phyloP scores from a whole-genome alignment of 176 grass and related monocot genomes.

The Phoenix roebelenii region DNA sequence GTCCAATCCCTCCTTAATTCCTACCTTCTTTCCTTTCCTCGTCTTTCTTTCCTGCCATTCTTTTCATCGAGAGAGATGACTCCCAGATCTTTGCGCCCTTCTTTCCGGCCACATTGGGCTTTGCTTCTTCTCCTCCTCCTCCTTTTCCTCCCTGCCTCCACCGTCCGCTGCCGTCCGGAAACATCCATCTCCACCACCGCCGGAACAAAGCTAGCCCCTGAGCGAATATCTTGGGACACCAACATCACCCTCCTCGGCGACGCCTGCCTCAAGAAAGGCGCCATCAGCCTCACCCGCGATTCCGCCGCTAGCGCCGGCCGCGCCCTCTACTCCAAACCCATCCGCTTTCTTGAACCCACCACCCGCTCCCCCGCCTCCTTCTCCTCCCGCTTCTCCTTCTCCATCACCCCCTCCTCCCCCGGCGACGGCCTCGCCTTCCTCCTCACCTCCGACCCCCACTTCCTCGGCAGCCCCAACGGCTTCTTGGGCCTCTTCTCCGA shows the following conservation, averaged over 20 bases:
- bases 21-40: too few species aligned
- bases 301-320: conserved; percentile 27
- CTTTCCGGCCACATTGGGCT: too few species aligned
- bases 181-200: too few species aligned
- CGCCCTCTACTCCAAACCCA: conserved; percentile 39
- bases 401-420: conserved; percentile 30
- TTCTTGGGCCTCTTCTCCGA: conserved; percentile 46
- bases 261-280: conserved; percentile 40
- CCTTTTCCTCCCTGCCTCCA: too few species aligned
- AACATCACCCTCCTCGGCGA: conserved; percentile 67
- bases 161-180: too few species aligned
- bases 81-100: too few species aligned
- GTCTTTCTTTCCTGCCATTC: too few species aligned
- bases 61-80: too few species aligned
- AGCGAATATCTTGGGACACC: conserved; percentile 48
- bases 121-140: too few species aligned
- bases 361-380: conserved; percentile 29
- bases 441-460: conserved; percentile 42
- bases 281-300: conserved; percentile 27
- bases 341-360: conserved; percentile 35
- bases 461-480: conserved; percentile 33
- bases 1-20: too few species aligned
- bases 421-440: conserved; percentile 45
- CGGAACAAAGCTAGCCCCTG: too few species aligned
- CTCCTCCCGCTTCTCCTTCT: conserved; percentile 57